A percentile compares a stretch with the other conserved stretches of the same genome.
Evolutionary conservation across 2,329 filamentous ascomycete genomes (phyloP).

Genomic region (Alternaria infectoria): DNA sequence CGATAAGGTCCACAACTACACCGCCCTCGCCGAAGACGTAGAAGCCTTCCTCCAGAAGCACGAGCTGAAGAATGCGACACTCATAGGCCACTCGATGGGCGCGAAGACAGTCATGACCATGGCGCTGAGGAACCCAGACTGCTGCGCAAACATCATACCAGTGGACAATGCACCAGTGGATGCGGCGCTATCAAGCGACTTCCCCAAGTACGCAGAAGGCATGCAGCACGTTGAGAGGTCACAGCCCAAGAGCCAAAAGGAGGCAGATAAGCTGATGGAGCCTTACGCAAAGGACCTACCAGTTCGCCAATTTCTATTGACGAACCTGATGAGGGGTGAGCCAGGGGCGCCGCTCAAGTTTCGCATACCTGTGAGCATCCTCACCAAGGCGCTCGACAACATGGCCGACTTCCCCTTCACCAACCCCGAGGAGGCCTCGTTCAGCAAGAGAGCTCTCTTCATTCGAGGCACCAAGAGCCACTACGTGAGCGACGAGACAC

Average conservation of each 20-base stretch:
- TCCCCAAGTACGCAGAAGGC: constrained; percentile 78
- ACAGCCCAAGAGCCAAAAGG: constrained; percentile 69
- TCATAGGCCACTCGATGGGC: constrained; percentile 97
- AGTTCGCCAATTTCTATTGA: constrained; percentile 89
- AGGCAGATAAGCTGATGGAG: constrained; percentile 80
- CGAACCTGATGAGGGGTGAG: constrained; percentile 71
- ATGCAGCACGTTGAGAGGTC: constrained; percentile 82
- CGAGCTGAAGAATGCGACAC: constrained; percentile 69
- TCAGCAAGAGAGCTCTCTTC: constrained; percentile 80
- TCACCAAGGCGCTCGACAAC: constrained; percentile 71
- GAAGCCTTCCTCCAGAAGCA: constrained; percentile 77
- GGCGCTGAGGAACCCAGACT: constrained; percentile 71
- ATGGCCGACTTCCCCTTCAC: constrained; percentile 91
- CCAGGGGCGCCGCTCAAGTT: constrained; percentile 69
- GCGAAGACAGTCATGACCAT: constrained; percentile 92
- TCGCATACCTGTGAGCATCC: constrained; percentile 75
- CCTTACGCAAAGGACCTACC: constrained; percentile 75
- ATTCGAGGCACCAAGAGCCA: constrained; percentile 76
- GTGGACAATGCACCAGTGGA: constrained; percentile 94
- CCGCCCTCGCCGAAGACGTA: constrained; percentile 81
- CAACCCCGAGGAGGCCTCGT: constrained; percentile 70
- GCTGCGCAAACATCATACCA: constrained; percentile 74
- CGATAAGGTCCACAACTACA: constrained; percentile 76
- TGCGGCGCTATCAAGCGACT: constrained; percentile 74
- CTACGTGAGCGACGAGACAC: constrained; percentile 80